These are phyloP conservation scores for Raphanus sativus DNA, from an alignment of 345 rosid species.

Conservation along the genomic window DNA sequence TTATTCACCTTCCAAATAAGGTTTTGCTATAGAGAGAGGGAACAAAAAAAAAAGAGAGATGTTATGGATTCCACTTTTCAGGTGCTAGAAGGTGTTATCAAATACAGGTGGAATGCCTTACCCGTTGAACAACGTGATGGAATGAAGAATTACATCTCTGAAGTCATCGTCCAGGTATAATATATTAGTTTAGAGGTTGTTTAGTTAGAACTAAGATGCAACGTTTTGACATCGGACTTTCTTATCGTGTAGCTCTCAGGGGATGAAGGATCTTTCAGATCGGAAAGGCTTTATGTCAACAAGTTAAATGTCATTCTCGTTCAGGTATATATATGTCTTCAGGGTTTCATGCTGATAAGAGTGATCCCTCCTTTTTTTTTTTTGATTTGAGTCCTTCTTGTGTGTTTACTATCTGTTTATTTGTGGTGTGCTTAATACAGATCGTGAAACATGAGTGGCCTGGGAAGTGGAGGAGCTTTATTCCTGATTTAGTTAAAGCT, in stretches of 20 bases:
- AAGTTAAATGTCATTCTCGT: conserved; percentile 87
- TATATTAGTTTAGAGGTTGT: background rate
- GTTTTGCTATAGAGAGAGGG: no score
- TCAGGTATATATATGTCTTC: conserved; percentile 56
- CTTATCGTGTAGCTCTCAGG: conserved; percentile 65
- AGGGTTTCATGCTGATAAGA: background rate
- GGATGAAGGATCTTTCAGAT: conserved; percentile 72
- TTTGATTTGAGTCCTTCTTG: background rate
- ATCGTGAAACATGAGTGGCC: conserved; percentile 99
- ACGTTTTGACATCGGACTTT: conserved; percentile 1
- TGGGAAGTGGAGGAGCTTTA: conserved; percentile 87
- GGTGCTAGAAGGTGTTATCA: conserved; percentile 97
- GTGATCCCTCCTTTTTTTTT: background rate
- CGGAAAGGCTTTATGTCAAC: conserved; percentile 90
- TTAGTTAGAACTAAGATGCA: background rate
- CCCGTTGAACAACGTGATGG: conserved; percentile 97
- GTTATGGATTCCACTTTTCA: conserved; percentile 33
- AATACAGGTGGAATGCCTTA: conserved; percentile 96
- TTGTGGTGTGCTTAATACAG: conserved; percentile 42
- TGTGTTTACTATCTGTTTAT: conserved; percentile 8
- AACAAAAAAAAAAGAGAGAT: no score
- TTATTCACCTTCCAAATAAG: background rate
- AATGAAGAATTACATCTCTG: conserved; percentile 98
- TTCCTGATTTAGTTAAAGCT: conserved; percentile 94
- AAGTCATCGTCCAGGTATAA: conserved; percentile 91